Evolutionary conservation across 495 filamentous ascomycete species (phyloP).

Genomic region (Penicillium argentinense): DNA sequence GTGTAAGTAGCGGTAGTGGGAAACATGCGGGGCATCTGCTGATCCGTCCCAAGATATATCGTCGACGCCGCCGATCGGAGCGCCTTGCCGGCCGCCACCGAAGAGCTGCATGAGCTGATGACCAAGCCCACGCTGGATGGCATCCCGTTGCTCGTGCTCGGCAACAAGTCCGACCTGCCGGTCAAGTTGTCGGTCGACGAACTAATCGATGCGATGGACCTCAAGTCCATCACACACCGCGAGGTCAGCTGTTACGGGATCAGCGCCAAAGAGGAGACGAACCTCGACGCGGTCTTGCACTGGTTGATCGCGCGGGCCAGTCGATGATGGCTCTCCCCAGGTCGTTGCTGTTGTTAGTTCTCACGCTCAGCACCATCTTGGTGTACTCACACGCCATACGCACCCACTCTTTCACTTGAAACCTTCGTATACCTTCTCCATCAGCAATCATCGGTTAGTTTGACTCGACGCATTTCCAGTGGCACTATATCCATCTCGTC

Average conservation of each 20-base stretch:
- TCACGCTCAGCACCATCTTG: too few relatives aligned
- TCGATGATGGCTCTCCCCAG: slow-evolving; percentile 21
- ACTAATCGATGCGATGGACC: slow-evolving; percentile 87
- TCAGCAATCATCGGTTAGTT: slow-evolving; percentile 1
- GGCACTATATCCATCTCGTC: slow-evolving; percentile 3
- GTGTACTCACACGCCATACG: too few relatives aligned
- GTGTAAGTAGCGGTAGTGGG: slow-evolving; percentile 56
- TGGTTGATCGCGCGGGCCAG: slow-evolving; percentile 92
- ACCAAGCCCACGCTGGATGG: slow-evolving; percentile 80
- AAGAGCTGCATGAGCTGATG: slow-evolving; percentile 88
- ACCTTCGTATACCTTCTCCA: neutral
- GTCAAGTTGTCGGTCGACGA: slow-evolving; percentile 89
- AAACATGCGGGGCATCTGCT: neutral
- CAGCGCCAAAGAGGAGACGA: slow-evolving; percentile 97
- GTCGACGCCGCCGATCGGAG: slow-evolving; percentile 85
- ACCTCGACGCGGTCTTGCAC: slow-evolving; percentile 93
- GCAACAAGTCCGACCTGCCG: slow-evolving; percentile 94
- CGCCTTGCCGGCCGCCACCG: slow-evolving; percentile 81
- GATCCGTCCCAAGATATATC: slow-evolving; percentile 64
- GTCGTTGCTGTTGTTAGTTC: too few relatives aligned
- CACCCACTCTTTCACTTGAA: neutral
- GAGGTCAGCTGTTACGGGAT: slow-evolving; percentile 99
- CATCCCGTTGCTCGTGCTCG: slow-evolving; percentile 93
- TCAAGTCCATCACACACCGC: slow-evolving; percentile 84
- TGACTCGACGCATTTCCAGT: slow-evolving; percentile 1